These are phyloP conservation scores for Populus deltoides DNA, from an alignment of 345 rosid genomes.

Conservation along the genomic window DNA sequence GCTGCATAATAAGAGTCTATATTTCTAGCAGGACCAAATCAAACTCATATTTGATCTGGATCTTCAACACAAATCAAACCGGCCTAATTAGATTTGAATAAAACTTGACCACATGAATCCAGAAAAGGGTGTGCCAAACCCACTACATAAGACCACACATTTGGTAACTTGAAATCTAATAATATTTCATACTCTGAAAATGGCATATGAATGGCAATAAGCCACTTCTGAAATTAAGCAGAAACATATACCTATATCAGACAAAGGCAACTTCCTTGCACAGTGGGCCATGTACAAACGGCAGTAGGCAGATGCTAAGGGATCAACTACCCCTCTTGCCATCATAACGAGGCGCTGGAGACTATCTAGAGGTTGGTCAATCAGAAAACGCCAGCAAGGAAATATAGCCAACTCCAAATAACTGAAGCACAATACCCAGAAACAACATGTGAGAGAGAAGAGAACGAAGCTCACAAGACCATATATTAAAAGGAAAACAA, in stretches of 20 bases:
- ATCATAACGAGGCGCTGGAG: slow-evolving; percentile 68
- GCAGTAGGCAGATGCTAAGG: slow-evolving; percentile 76
- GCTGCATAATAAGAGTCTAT: too few species aligned
- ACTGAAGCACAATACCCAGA: slow-evolving; percentile 35
- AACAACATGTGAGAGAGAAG: slow-evolving; percentile 11
- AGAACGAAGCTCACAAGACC: neutral
- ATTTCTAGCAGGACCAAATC: too few species aligned
- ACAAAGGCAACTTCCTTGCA: slow-evolving; percentile 54
- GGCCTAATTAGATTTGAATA: too few species aligned
- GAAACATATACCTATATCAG: slow-evolving; percentile 46
- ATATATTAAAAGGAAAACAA: neutral
- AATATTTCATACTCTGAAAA: slow-evolving; percentile 2
- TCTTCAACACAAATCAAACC: too few species aligned
- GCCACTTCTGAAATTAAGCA: slow-evolving; percentile 4
- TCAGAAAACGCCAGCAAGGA: slow-evolving; percentile 86
- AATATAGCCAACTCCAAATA: slow-evolving; percentile 84
- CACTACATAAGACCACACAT: neutral
- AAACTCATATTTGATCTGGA: too few species aligned
- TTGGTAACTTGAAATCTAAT: neutral
- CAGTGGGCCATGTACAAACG: slow-evolving; percentile 71
- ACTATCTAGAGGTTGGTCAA: slow-evolving; percentile 47
- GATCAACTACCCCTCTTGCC: slow-evolving; percentile 88
- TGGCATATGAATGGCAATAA: neutral
- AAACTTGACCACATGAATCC: too few species aligned
- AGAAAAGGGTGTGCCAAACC: neutral